Evolutionary conservation across 1,284 basidiomycete species (phyloP).

Genomic region (Nidula niveotomentosa): DNA sequence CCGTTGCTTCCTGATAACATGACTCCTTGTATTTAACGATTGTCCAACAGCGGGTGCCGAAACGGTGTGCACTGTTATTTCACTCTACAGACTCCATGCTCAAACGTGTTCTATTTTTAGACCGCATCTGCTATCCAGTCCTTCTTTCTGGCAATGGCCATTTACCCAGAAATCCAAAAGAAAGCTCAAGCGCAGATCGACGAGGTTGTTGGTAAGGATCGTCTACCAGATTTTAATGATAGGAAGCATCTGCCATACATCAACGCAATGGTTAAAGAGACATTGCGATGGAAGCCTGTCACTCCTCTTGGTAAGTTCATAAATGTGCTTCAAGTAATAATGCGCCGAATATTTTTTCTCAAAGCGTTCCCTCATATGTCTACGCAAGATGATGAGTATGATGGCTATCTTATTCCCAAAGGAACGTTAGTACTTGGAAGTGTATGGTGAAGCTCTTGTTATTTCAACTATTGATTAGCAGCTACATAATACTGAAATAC

Average conservation of each 20-base stretch:
- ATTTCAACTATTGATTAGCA: neutral
- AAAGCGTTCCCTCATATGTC: slow-evolving; percentile 11
- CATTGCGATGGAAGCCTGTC: slow-evolving; percentile 18
- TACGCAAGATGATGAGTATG: slow-evolving; percentile 15
- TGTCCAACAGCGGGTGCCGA: slow-evolving; percentile 7
- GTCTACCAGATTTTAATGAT: slow-evolving; percentile 26
- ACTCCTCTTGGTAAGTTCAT: slow-evolving; percentile 6
- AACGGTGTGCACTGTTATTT: slow-evolving; percentile 2
- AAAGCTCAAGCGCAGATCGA: slow-evolving; percentile 23
- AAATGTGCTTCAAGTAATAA: neutral
- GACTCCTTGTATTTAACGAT: too few species aligned
- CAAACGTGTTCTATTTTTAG: slow-evolving; percentile 4
- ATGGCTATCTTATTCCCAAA: slow-evolving; percentile 4
- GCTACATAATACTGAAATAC: neutral
- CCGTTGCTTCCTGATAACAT: neutral
- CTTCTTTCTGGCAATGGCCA: slow-evolving; percentile 29
- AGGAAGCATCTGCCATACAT: slow-evolving; percentile 18
- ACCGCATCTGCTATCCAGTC: slow-evolving; percentile 12
- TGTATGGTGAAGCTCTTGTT: slow-evolving; percentile 8
- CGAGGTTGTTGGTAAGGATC: slow-evolving; percentile 14
- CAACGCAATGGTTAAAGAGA: slow-evolving; percentile 22
- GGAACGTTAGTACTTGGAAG: slow-evolving; percentile 16
- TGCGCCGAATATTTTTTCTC: neutral
- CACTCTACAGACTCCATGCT: neutral
- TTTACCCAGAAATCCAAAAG: slow-evolving; percentile 27